A percentile compares a stretch with the other conserved stretches of the same genome.
phyloP scores from a whole-genome alignment of 2,329 filamentous ascomycete species.

The Scedosporium apiospermum region DNA sequence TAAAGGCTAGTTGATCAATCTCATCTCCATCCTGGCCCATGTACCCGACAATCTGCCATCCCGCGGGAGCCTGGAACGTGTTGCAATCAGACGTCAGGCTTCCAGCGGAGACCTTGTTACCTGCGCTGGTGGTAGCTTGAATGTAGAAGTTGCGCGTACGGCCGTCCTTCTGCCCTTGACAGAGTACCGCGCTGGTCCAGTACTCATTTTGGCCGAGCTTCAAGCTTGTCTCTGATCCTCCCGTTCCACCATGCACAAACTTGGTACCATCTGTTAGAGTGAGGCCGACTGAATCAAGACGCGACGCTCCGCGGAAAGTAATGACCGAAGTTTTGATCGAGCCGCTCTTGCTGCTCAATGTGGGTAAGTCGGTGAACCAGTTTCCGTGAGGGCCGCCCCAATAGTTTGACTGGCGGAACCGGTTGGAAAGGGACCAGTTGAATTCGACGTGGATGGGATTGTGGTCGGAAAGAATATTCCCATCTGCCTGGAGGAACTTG shows the following conservation, averaged over 20 bases:
- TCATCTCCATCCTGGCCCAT: conserved; percentile 43
- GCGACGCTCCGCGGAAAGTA: conserved; percentile 34
- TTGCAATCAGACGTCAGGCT: conserved; percentile 35
- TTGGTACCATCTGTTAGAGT: conserved; percentile 36
- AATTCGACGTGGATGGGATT: conserved; percentile 53
- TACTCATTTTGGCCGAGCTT: conserved; percentile 35
- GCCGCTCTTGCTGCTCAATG: conserved; percentile 21
- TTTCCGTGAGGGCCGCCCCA: conserved; percentile 38
- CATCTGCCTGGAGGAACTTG: conserved; percentile 48
- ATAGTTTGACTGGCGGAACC: conserved; percentile 33
- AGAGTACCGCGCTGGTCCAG: conserved; percentile 39
- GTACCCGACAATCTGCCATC: conserved; percentile 45
- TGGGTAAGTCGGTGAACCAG: conserved; percentile 47
- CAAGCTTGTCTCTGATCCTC: conserved; percentile 33
- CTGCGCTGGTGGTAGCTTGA: conserved; percentile 39
- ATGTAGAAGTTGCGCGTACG: conserved; percentile 47
- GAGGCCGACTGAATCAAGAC: conserved; percentile 41
- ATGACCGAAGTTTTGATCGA: conserved; percentile 26
- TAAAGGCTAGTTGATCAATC: conserved; percentile 42
- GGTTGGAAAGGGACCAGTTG: conserved; percentile 27
- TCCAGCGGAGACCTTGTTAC: conserved; percentile 34
- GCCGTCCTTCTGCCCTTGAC: conserved; percentile 34
- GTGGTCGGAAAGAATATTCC: conserved; percentile 51
- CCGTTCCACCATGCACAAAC: conserved; percentile 43
- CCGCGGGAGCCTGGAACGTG: conserved; percentile 33